A percentile compares a stretch with the other conserved stretches of the same genome.
Conservation (phyloP, 352 stramenopile genomes). For the Peronospora farinosa region DNA sequence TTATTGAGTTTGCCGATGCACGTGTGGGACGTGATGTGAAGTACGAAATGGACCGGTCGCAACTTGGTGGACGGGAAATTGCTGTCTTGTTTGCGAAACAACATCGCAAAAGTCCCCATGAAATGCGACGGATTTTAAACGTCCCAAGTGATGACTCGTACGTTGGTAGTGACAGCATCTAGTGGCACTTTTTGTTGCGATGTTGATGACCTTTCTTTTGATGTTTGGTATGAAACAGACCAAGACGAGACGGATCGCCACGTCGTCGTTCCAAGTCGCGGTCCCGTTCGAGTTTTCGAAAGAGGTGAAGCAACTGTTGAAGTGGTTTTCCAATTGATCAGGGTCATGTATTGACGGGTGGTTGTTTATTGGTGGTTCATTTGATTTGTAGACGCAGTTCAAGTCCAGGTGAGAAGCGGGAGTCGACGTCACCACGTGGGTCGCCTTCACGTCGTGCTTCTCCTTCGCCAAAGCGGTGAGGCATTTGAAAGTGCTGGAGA, state of each 20-base stretch:
- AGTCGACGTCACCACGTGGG: constrained; percentile 10
- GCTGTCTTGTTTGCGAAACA: constrained; percentile 75
- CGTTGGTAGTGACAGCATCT: constrained; percentile 1
- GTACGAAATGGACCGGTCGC: constrained; percentile 64
- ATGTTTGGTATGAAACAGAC: constrained; percentile 3
- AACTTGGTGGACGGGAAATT: constrained; percentile 63
- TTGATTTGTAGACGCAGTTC: constrained; percentile 15
- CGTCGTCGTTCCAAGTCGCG: constrained; percentile 23
- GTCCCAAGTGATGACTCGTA: constrained; percentile 17
- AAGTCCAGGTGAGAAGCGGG: constrained; percentile 15
- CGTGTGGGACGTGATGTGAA: constrained; percentile 65
- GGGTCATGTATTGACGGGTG: neutral
- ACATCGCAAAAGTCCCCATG: constrained; percentile 63
- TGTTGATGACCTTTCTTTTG: neutral
- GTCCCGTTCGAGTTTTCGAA: constrained; percentile 20
- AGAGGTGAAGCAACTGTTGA: constrained; percentile 9
- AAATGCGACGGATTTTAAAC: constrained; percentile 53
- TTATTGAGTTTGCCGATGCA: constrained; percentile 70
- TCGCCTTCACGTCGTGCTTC: constrained; percentile 16
- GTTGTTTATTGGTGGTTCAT: neutral
- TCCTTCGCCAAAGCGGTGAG: constrained; percentile 24
- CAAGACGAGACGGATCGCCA: constrained; percentile 8
- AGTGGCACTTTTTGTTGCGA: neutral
- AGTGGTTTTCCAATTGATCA: too few species aligned
- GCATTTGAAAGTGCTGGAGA: neutral